These are phyloP conservation scores for Phytophthora fragariae DNA, from an alignment of 352 stramenopile genomes.

Conservation along the genomic window DNA sequence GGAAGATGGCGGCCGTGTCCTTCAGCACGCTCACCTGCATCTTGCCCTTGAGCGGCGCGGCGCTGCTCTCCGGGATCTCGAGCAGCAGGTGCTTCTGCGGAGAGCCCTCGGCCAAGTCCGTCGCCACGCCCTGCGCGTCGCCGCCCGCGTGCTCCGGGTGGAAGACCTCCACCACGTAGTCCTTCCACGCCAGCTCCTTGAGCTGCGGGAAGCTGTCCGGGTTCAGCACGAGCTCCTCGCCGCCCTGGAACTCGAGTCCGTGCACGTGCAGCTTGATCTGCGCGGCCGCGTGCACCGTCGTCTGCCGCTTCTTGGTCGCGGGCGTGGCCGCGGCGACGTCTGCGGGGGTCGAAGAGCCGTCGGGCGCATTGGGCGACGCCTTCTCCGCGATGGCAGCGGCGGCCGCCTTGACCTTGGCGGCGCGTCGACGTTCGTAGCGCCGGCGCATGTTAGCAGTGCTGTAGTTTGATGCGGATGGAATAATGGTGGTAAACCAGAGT, in stretches of 20 bases:
- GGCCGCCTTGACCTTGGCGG: constrained; percentile 47
- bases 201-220: constrained; percentile 83
- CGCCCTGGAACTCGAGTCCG: constrained; percentile 83
- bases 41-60: constrained; percentile 75
- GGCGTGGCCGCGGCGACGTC: constrained; percentile 9
- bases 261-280: constrained; percentile 88
- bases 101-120: constrained; percentile 35
- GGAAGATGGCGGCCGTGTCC: constrained; percentile 77
- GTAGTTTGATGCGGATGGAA: not conserved
- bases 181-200: constrained; percentile 65
- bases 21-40: constrained; percentile 87
- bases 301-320: constrained; percentile 51
- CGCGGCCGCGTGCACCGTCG: constrained; percentile 52
- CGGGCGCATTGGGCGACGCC: not conserved
- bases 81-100: constrained; percentile 79
- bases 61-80: constrained; percentile 74
- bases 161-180: constrained; percentile 88
- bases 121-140: not conserved
- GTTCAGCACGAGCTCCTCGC: constrained; percentile 85
- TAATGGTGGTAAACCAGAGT: constrained; percentile 2
- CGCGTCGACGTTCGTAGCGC: constrained; percentile 59
- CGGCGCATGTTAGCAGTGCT: constrained; percentile 42
- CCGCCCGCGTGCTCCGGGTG: constrained; percentile 47
- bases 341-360: not conserved
- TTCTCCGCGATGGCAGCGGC: constrained; percentile 24